phyloP scores from a whole-genome alignment of 176 grass and related monocot species.

The Oropetium thomaeum region DNA sequence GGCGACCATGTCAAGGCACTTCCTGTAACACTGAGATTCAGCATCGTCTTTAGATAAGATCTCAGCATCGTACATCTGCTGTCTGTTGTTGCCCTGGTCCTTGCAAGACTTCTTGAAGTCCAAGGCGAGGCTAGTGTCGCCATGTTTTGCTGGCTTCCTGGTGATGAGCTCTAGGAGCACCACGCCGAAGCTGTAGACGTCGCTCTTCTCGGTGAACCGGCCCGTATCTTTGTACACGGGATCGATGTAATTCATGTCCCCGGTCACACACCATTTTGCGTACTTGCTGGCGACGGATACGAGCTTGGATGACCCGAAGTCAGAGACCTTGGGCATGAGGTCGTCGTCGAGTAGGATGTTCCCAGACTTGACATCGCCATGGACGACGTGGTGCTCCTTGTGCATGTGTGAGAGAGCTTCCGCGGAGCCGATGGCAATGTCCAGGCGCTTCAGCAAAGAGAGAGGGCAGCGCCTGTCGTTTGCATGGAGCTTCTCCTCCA shows the following conservation, averaged over 20 bases:
- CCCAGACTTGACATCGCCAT: not conserved
- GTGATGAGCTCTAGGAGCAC: slow-evolving; percentile 17
- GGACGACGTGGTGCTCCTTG: not conserved
- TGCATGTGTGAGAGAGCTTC: not conserved
- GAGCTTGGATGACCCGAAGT: not conserved
- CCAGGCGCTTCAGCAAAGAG: not conserved
- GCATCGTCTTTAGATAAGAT: not conserved
- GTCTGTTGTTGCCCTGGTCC: not conserved
- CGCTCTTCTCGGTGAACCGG: not conserved
- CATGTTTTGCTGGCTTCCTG: not conserved
- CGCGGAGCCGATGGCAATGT: not conserved
- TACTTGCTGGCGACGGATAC: not conserved
- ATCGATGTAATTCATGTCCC: not conserved
- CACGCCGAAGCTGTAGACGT: not conserved
- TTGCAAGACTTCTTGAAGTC: not conserved
- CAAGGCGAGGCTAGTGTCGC: not conserved
- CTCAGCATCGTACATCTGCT: not conserved
- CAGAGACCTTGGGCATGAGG: not conserved
- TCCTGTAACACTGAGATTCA: not conserved
- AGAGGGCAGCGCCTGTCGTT: not conserved
- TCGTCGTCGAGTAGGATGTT: not conserved
- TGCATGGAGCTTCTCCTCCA: not conserved
- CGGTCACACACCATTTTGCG: not conserved
- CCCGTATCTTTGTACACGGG: not conserved
- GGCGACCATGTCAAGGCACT: not conserved